A percentile compares a stretch with the other conserved stretches of the same genome.
Conservation (phyloP, 2,329 filamentous ascomycete genomes). For the Beauveria asiatica region DNA sequence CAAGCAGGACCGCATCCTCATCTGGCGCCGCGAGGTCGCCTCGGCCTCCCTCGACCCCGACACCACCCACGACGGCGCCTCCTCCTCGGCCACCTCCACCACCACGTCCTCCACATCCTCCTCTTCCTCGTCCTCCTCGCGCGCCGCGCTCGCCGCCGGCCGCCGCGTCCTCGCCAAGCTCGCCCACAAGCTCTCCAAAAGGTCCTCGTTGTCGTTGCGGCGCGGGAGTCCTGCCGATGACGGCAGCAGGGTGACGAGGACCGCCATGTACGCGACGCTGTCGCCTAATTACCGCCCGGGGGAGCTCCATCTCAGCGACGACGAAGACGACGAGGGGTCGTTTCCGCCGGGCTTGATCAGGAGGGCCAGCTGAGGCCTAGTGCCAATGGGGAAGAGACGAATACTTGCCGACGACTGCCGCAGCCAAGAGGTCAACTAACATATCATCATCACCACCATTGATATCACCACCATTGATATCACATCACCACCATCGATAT, state of each 20-base stretch:
- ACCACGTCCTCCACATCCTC: conserved; percentile 20
- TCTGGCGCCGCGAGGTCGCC: conserved; percentile 46
- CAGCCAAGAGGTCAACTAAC: too few relatives aligned
- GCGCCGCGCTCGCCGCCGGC: conserved; percentile 11
- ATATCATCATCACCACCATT: too few relatives aligned
- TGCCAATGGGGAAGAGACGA: too few relatives aligned
- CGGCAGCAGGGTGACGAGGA: conserved; percentile 3
- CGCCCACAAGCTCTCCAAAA: conserved; percentile 15
- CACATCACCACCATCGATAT: background rate
- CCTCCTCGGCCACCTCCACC: conserved; percentile 22
- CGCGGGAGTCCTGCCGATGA: too few relatives aligned
- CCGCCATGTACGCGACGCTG: conserved; percentile 24
- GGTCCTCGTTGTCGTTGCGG: too few relatives aligned
- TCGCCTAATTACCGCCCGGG: background rate
- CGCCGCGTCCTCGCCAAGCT: conserved; percentile 17
- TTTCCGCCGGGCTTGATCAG: too few relatives aligned
- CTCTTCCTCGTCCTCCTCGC: conserved; percentile 18
- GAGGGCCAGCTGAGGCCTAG: too few relatives aligned
- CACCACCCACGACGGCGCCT: conserved; percentile 17
- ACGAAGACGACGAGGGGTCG: conserved; percentile 5
- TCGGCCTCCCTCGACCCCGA: conserved; percentile 30
- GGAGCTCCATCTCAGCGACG: background rate
- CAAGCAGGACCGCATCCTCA: conserved; percentile 35
- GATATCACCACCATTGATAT: background rate
- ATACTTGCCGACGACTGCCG: too few relatives aligned